Evolutionary conservation across 441 rosid genomes (phyloP).

Genomic region (Brassica balearica): DNA sequence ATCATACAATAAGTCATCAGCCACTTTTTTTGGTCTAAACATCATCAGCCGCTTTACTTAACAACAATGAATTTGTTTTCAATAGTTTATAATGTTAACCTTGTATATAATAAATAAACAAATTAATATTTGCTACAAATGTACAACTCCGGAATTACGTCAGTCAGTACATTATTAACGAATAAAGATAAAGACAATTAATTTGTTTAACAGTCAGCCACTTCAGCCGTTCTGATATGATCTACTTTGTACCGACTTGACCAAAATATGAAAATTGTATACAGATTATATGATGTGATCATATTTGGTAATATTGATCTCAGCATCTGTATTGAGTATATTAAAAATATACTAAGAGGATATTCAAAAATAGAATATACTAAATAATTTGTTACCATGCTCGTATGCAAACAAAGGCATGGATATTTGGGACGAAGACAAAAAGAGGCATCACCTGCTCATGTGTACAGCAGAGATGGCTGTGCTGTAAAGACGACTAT

Average conservation of each 20-base stretch:
- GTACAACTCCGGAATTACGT: conserved; percentile 27
- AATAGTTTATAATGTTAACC: background rate
- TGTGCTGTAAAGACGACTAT: conserved; percentile 40
- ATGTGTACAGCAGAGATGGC: conserved; percentile 51
- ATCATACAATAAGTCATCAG: too few relatives aligned
- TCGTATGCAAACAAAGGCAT: conserved; percentile 31
- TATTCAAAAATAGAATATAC: background rate
- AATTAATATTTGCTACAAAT: conserved; percentile 19
- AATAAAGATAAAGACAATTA: background rate
- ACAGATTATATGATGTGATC: conserved; percentile 9
- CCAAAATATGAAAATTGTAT: background rate
- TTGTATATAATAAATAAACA: background rate
- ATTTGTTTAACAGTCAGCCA: background rate
- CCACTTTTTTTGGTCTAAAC: too few relatives aligned
- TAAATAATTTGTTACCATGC: background rate
- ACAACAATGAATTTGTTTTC: background rate
- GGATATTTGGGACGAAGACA: conserved; percentile 40
- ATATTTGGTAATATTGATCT: conserved; percentile 20
- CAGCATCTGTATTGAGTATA: conserved; percentile 7
- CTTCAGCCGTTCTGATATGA: conserved; percentile 15
- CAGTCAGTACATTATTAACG: conserved; percentile 12
- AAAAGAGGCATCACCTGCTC: conserved; percentile 40
- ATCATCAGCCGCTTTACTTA: background rate
- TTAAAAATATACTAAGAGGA: background rate
- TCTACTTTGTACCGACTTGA: conserved; percentile 3